Percentiles rank a stretch among this genome's conserved stretches.
These are phyloP conservation scores for Chlorophyllum brunneum DNA, from an alignment of 768 basidiomycete species.

Conservation along the genomic window DNA sequence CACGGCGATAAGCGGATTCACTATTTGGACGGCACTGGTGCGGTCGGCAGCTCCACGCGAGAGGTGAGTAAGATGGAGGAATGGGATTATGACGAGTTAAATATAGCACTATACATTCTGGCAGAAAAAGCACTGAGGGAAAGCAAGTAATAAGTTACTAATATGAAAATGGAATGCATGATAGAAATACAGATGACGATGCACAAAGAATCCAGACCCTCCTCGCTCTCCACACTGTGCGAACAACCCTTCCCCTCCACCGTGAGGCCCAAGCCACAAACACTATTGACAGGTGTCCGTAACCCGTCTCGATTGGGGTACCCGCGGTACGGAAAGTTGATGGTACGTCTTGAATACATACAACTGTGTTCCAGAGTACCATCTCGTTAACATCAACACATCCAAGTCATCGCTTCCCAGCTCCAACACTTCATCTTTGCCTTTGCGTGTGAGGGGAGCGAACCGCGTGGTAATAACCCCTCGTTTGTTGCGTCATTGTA, in stretches of 20 bases:
- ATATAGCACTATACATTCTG: neutral
- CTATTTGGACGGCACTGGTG: too few species aligned
- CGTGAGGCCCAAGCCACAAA: too few species aligned
- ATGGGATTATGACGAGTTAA: too few species aligned
- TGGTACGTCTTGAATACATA: too few species aligned
- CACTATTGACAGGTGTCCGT: too few species aligned
- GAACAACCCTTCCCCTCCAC: neutral
- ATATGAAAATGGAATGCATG: slow-evolving; percentile 15
- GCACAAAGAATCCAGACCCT: neutral
- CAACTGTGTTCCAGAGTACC: too few species aligned
- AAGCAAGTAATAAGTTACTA: slow-evolving; percentile 16
- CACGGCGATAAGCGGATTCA: neutral
- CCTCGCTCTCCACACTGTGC: neutral
- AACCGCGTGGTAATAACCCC: slow-evolving; percentile 15
- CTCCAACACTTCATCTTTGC: slow-evolving; percentile 16
- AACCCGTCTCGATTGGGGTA: too few species aligned
- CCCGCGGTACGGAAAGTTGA: too few species aligned
- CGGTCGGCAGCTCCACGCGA: neutral
- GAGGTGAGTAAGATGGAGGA: neutral
- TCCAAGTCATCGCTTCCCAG: neutral
- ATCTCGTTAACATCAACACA: neutral
- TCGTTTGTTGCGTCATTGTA: slow-evolving; percentile 18
- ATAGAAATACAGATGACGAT: slow-evolving; percentile 27
- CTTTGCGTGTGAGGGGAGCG: slow-evolving; percentile 17
- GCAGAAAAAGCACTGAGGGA: slow-evolving; percentile 8